Base-by-base conservation (phyloP, 306 rosid species). In the Geum urbanum region DNA sequence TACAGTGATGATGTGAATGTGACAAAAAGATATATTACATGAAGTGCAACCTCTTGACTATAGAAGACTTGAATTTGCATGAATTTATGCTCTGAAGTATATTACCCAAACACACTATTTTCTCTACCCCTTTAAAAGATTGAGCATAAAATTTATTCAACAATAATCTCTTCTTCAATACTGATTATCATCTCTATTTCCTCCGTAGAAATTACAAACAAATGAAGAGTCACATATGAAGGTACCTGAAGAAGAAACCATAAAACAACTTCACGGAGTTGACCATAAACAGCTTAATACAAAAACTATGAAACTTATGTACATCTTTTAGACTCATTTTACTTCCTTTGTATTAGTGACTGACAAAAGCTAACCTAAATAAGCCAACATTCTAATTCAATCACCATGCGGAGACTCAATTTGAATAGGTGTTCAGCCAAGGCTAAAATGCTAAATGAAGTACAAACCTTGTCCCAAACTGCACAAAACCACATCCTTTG, bases 401-500 rank as follows among this genome's bases (percentile, higher is more conserved):
- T 35, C 60, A 8, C 3, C 8, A 46, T 46, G 10, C 9, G 32
- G 27, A 50, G 9, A 22, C 7, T 20, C 11, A 15, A n/a, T 8
- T 20, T 45, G 78, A 27, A 24, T 63, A 16, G 56, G 69, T 37
- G 72, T 35, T 74, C 62, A 71, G 37, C 20, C 51, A 53, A 75
- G 55, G 59, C 47, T 53, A 55, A 22, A 39, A 24, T 43, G 47
- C 59, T 16, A 72, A 66, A 37, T 0, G 14, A 27, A 57, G 63
- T 32, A 58, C 82, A 68, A 65, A 92, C 97, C 97, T 92, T 12
- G 86, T 71, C 62, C 84, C 96, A 84, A 84, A 92, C 73, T 92
- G 96, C 68, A 92, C 82, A 83, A 86, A 89, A 66, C 95, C 97
- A 75, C 73, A 89, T 72, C 95, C 97, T 83, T 84, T 89, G 82